Evolutionary conservation across 306 rosid species (phyloP), one percentile per base, ranked within the genome.

Genomic region (Astragalus glycyphyllos): DNA sequence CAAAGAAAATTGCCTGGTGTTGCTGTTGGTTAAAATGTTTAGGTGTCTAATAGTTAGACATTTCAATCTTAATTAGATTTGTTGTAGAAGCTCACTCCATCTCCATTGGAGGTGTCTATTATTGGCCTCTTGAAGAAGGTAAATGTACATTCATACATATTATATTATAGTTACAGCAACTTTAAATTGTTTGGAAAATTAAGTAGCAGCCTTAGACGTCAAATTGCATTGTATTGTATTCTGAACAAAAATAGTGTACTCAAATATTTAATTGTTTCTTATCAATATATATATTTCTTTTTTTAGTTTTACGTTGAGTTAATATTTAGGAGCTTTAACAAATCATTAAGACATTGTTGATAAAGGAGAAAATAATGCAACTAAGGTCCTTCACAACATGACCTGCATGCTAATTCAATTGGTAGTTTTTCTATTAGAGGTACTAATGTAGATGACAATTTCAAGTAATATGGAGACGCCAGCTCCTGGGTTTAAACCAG

Each of bases 11-110:
- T 45, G 79, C 73, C 3, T 9, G 82, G 60, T 75, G 80, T 40
- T 68, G 79, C 77, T 74, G 85, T 77, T 81, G 86, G 79, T 64
- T 85, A 44, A 89, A 80, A 68, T 82, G 85, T 20, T 73, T 80
- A 63, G 86, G 91, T 26, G 82, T 63, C 23, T 90, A 83, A 40
- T 69, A 6, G 56, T 50, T 59, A 59, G 11, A 51, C 31, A 46
- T 66, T 5, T 13, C 10, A 49, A 48, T 46, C 42, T n/a, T 66
- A 53, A 42, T 49, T n/a, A 51, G 44, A 42, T 73, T 70, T 26
- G 31, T 26, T 26, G 31, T 26, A 26, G 31, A 23, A 32, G 51
- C 50, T 47, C 78, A 58, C 62, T 68, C 71, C 58, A 26, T 26
- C 31, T 2, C 31, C 31, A 26, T 58, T 5, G 53, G 34, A 48